A percentile compares a stretch with the other conserved stretches of the same genome.
These are phyloP conservation scores for Coniophora puteana DNA, from an alignment of 1,284 basidiomycete genomes.

Conservation along the genomic window DNA sequence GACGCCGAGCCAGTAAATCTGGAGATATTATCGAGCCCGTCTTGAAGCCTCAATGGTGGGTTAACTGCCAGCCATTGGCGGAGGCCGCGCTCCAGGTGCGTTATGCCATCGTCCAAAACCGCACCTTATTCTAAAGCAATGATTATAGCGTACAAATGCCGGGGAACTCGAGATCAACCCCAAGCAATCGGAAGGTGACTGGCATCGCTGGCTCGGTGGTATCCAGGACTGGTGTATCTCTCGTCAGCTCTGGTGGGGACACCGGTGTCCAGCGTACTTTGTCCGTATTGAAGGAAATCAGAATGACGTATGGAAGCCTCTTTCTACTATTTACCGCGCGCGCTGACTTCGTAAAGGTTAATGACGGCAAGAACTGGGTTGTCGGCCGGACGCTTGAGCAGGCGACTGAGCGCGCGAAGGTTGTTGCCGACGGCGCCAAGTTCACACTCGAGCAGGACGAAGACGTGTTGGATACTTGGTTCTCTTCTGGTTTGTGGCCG, in stretches of 20 bases:
- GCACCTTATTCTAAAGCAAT: background rate
- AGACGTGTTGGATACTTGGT: slow-evolving; percentile 99
- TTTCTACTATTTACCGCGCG: slow-evolving; percentile 1
- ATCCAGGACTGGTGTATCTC: slow-evolving; percentile 99
- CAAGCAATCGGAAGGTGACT: slow-evolving; percentile 87
- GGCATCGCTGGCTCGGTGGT: slow-evolving; percentile 95
- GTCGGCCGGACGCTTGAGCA: slow-evolving; percentile 82
- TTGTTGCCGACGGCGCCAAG: slow-evolving; percentile 64
- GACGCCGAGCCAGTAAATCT: slow-evolving; percentile 61
- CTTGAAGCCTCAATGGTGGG: slow-evolving; percentile 99
- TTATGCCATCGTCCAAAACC: background rate
- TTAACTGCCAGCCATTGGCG: slow-evolving; percentile 90
- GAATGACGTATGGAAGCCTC: slow-evolving; percentile 52
- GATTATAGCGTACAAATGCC: slow-evolving; percentile 70
- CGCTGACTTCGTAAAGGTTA: slow-evolving; percentile 38
- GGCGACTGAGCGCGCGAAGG: slow-evolving; percentile 76
- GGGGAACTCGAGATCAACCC: slow-evolving; percentile 87
- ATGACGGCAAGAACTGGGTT: slow-evolving; percentile 85
- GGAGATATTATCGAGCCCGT: slow-evolving; percentile 96
- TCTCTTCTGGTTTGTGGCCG: slow-evolving; percentile 97
- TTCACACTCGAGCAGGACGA: slow-evolving; percentile 93
- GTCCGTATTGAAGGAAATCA: slow-evolving; percentile 81
- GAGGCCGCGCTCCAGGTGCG: slow-evolving; percentile 83
- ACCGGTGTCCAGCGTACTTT: slow-evolving; percentile 94
- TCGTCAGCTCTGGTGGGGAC: slow-evolving; percentile 99